Evolutionary conservation across 106 monocot species (phyloP), one percentile per base, ranked within the genome.

Genomic region (Dioscorea dumetorum): DNA sequence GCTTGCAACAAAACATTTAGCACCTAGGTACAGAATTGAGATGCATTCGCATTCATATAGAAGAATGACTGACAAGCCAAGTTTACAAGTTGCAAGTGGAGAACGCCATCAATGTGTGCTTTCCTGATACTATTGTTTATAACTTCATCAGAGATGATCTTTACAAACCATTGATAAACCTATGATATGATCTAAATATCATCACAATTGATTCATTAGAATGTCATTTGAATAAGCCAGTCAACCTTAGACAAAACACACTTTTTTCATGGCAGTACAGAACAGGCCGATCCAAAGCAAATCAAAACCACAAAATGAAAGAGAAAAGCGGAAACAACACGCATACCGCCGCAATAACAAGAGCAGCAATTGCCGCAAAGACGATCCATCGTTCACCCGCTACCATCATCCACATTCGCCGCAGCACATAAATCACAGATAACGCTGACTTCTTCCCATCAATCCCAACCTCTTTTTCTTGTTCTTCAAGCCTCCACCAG

Each of bases 331-430:
- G 41, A 23, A 34, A 67, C 41, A 61, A 21, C 41, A 1, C 5
- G 7, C 41, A 13, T 85, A 88, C 88, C 70, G 85, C 81, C 5
- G 88, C 69, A 33, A 67, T 49, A 17, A 67, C 33, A 17, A 88
- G 88, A 50, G 76, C 82, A 32, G 75, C 67, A 62, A 82, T 85
- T 5, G 76, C 88, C 21, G 74, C 4, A 53, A 63, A 73, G 61
- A 88, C 69, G 59, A 88, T 73, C 82, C 78, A 77, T 50, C 71
- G 34, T 41, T 85, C 88, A 16, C 51, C 24, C 12, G 84, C 72
- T 22, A 88, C 82, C 52, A 88, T 67, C 67, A 59, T 24, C 88
- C 85, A 85, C 85, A 88, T 88, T 73, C 82, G 54, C 50, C 34
- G 53, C 28, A 88, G 76, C 6, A 79, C 85, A 24, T 24, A 32